Percentiles rank a stretch among this genome's conserved stretches.
These are phyloP conservation scores for Pythium folliculosum DNA, from an alignment of 352 stramenopile species.

Conservation along the genomic window DNA sequence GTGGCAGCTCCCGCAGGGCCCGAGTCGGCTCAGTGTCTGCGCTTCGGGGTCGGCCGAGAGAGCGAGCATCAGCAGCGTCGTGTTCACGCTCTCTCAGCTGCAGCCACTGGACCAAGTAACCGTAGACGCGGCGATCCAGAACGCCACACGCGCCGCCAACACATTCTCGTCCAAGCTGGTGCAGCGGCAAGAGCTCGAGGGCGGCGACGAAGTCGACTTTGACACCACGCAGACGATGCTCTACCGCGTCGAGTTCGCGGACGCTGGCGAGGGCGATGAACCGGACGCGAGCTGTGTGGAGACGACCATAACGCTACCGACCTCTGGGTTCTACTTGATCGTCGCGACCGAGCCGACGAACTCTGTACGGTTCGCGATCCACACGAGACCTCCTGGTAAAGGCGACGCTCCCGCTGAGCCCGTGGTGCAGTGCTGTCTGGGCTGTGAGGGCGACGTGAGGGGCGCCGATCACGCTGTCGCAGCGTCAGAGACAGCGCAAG, in stretches of 20 bases:
- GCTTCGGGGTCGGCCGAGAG: neutral
- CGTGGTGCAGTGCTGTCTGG: constrained; percentile 9
- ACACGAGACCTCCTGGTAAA: neutral
- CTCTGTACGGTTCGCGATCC: neutral
- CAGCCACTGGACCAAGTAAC: neutral
- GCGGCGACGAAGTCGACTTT: neutral
- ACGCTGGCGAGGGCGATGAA: neutral
- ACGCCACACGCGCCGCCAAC: neutral
- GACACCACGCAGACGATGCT: constrained; percentile 10
- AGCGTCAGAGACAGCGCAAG: too few species aligned
- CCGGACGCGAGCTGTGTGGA: constrained; percentile 5
- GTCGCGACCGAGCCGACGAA: constrained; percentile 21
- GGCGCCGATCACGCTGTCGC: too few species aligned
- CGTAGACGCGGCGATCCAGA: neutral
- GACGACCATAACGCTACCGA: constrained; percentile 1
- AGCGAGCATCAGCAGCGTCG: too few species aligned
- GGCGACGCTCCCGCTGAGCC: neutral
- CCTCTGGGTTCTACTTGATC: constrained; percentile 18
- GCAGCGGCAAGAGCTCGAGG: neutral
- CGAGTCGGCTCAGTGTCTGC: neutral
- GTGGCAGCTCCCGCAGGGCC: neutral
- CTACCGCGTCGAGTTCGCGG: constrained; percentile 28
- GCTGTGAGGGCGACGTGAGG: neutral
- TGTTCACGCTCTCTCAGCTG: neutral
- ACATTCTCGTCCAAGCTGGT: constrained; percentile 7